Base-by-base conservation (phyloP, 2,329 filamentous ascomycete species). In the Venturia nashicola region DNA sequence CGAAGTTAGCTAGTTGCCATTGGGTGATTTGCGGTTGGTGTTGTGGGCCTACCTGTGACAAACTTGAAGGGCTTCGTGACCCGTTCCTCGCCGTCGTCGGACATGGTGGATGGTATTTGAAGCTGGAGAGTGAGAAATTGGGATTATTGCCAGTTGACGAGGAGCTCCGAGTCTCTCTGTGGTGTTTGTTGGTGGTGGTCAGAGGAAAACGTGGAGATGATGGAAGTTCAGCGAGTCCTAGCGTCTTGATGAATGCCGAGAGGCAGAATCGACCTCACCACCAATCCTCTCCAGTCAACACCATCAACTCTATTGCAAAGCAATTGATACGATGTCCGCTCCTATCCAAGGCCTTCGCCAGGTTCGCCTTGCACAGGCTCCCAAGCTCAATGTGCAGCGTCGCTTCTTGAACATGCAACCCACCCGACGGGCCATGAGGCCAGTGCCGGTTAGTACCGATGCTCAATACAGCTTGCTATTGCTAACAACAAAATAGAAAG, bases 31-130 rank as follows among this genome's bases (percentile, higher is more conserved):
- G 20, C 55, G 42, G 54, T 8, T 23, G 40, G 34, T 36, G 27
- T 54, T 27, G 43, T 18, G 23, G 36, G 62, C 66, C 65, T 66
- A 96, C 92, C 93, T 82, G 93, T 97, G 76, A 97, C 94, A 82
- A 97, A 97, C 89, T 99, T 99, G 89, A 99, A 99, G 80, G 95
- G 95, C 87, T 97, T 99, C 81, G 92, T 97, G 78, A 96, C 89
- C 75, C 86, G 83, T 74, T 90, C 87, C 76, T 90, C 90, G 74
- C 64, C 64, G 20, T 90, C 88, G 81, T 95, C 90, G 77, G 91
- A 88, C 93, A 99, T 99, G 72, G 68, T 69, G 32, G 27, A 57
- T 36, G 14, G 18, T 16, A 9, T 34, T 34, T 18, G 68, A 16
- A 69, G 70, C 69, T 70, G 72, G 72, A 66, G 70, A 69, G 69